Evolutionary conservation across 768 basidiomycete species (phyloP), one percentile per base, ranked within the genome.

Genomic region (Scleroderma citrinum): DNA sequence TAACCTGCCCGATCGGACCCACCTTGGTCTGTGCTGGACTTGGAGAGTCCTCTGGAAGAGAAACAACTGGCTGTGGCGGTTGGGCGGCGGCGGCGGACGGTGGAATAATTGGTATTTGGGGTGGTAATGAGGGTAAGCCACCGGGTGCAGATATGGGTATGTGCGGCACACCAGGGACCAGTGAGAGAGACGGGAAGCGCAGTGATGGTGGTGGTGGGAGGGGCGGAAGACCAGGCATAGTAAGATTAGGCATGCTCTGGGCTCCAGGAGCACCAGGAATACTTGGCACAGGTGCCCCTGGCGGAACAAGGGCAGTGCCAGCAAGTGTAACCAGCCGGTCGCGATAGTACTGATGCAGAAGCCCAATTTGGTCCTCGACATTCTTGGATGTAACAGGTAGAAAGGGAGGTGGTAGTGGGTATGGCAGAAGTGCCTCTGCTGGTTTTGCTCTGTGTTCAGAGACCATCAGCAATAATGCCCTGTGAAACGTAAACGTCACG

Each of bases 321-420:
- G 55, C 69, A 36, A 82, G 62, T 21, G 68, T 56, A 2, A 73
- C 60, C 42, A 90, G 70, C 24, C 85, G 78, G 23, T 64, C 58
- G 38, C 82, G 76, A 58, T 87, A 95, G 70, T 83, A 94, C 0
- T 77, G 65, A 49, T 78, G 85, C 55, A 98, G 81, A 34, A 98
- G 68, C 8, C 91, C 92, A 55, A 96, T 91, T 59, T 95, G 92
- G 21, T 81, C 70, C 31, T 86, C 84, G 59, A 86, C 73, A 48
- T 78, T 81, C 47, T 69, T 70, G 7, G 78, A 71, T 1, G 77
- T 81, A 58, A 98, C 75, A 2, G 82, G 83, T 3, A 91, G 65
- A 60, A 94, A 90, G 0, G 86, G 76, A 0, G 87, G 85, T 0
- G 93, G 94, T 0, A 86, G 88, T 0, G 92, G 89, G 64, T 85